Conservation (phyloP, 768 basidiomycete genomes). For the Sistotremastrum suecicum region DNA sequence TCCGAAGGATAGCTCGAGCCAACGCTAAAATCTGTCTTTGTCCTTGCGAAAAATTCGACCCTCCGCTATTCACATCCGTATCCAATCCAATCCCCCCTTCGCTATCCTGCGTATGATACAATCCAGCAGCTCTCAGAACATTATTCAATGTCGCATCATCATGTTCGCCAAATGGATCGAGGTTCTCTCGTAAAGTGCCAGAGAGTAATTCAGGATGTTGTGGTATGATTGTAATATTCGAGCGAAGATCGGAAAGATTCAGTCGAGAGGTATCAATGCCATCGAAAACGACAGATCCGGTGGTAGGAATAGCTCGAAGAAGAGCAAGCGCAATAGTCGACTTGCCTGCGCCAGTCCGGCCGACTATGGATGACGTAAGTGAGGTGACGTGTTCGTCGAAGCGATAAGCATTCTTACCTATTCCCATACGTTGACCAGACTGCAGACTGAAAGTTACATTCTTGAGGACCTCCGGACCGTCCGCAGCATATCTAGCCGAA, state of each 20-base stretch:
- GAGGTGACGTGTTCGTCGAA: not conserved
- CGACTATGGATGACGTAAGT: slow-evolving; percentile 13
- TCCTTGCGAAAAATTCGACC: slow-evolving; percentile 24
- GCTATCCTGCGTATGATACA: not conserved
- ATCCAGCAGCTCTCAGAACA: slow-evolving; percentile 13
- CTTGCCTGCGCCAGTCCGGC: slow-evolving; percentile 15
- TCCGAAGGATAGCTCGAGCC: slow-evolving; percentile 17
- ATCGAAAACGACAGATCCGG: slow-evolving; percentile 22
- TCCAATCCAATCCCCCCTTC: slow-evolving; percentile 27
- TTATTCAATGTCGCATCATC: slow-evolving; percentile 26
- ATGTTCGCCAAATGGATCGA: slow-evolving; percentile 36
- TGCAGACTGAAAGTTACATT: slow-evolving; percentile 26
- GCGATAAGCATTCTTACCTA: slow-evolving; percentile 11
- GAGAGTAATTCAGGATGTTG: slow-evolving; percentile 18
- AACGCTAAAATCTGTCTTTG: slow-evolving; percentile 36
- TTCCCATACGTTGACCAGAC: slow-evolving; percentile 24
- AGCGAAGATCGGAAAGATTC: slow-evolving; percentile 22
- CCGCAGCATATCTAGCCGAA: slow-evolving; percentile 37
- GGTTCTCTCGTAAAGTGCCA: slow-evolving; percentile 31
- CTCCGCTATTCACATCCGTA: slow-evolving; percentile 24
- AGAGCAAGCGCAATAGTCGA: slow-evolving; percentile 11
- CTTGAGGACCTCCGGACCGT: slow-evolving; percentile 33
- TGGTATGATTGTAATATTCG: slow-evolving; percentile 21
- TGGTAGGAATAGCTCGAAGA: slow-evolving; percentile 23
- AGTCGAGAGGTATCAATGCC: slow-evolving; percentile 17